phyloP scores from a whole-genome alignment of 257 asterid species.

The Rauvolfia tetraphylla region DNA sequence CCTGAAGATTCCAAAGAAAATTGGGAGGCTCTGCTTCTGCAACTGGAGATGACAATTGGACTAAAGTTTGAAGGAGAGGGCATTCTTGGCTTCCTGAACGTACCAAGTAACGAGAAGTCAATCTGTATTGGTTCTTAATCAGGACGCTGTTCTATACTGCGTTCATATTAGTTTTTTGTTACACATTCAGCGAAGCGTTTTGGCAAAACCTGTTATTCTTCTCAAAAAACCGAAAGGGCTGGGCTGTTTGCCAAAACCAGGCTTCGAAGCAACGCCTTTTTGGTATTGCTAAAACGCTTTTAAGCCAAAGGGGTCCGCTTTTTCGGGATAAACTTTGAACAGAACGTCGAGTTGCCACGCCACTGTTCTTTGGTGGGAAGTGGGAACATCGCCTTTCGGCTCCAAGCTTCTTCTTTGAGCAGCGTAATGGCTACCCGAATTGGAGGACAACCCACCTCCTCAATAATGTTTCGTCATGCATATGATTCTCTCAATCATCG shows the following conservation, averaged over 20 bases:
- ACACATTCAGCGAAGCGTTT: too few relatives aligned
- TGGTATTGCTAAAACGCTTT: not conserved
- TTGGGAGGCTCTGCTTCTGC: not conserved
- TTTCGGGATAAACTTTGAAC: not conserved
- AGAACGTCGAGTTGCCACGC: not conserved
- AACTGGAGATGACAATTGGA: not conserved
- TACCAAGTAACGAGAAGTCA: too few relatives aligned
- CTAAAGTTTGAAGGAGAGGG: not conserved
- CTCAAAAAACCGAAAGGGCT: too few relatives aligned
- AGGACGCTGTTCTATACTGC: too few relatives aligned
- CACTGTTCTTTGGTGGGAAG: not conserved
- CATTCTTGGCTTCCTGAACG: not conserved
- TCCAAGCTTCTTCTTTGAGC: not conserved
- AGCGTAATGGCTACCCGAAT: constrained; percentile 13
- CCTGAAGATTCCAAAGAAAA: not conserved
- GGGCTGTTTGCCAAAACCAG: too few relatives aligned
- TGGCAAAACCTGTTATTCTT: too few relatives aligned
- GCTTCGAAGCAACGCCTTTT: not conserved
- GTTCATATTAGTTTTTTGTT: too few relatives aligned
- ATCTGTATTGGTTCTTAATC: too few relatives aligned
- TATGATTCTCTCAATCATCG: constrained; percentile 16
- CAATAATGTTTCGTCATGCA: not conserved
- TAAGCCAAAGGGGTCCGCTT: not conserved
- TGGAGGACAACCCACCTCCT: not conserved
- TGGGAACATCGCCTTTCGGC: not conserved